Conservation (phyloP, 202 grass and related monocot species). For the Miscanthus sacchariflorus region DNA sequence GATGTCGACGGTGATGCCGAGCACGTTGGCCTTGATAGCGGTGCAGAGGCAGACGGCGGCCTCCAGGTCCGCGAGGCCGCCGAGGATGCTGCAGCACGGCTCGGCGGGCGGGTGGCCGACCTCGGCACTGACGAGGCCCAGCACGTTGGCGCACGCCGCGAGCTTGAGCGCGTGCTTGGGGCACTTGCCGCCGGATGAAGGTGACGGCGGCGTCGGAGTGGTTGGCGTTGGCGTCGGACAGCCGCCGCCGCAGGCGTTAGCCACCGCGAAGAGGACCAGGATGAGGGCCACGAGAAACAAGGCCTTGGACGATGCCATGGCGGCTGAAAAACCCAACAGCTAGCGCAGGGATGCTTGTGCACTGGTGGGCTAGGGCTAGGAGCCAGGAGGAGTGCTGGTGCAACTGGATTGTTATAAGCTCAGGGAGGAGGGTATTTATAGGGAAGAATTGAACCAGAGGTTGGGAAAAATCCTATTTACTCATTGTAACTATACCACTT, state of each 20-base stretch:
- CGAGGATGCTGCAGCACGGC: conserved; percentile 86
- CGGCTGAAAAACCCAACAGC: not conserved
- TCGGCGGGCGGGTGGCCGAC: conserved; percentile 64
- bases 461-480: not conserved
- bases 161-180: conserved; percentile 84
- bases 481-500: not conserved
- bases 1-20: conserved; percentile 80
- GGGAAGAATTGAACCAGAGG: not conserved
- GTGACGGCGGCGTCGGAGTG: not conserved
- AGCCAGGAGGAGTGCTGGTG: conserved; percentile 1
- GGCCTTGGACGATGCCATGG: conserved; percentile 55
- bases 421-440: conserved; percentile 51
- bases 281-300: conserved; percentile 54
- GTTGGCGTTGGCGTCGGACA: conserved; percentile 46
- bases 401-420: conserved; percentile 9
- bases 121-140: conserved; percentile 75
- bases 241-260: conserved; percentile 49
- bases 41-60: conserved; percentile 95
- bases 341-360: not conserved
- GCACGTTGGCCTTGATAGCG: conserved; percentile 83
- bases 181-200: conserved; percentile 51
- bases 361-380: not conserved
- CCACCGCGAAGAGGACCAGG: conserved; percentile 64
- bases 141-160: conserved; percentile 73
- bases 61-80: conserved; percentile 80